Conservation (phyloP, 257 asterid species). For the Solanum bulbocastanum region DNA sequence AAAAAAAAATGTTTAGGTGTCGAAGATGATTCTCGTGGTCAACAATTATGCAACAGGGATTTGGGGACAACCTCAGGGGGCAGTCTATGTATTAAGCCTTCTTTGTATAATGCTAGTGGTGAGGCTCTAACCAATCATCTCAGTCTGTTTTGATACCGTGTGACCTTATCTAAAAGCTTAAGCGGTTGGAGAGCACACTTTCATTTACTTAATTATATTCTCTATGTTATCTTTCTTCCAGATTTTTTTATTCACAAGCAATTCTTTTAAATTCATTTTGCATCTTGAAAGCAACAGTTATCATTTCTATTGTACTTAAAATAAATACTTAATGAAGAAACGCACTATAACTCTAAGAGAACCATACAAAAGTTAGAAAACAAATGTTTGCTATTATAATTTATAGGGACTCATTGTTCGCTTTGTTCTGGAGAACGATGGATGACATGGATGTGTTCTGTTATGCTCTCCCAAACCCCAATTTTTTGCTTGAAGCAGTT, state of each 20-base stretch:
- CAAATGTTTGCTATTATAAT: not conserved
- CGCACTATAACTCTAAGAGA: not conserved
- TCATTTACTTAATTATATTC: not conserved
- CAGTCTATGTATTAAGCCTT: not conserved
- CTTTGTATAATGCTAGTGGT: not conserved
- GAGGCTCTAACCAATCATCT: not conserved
- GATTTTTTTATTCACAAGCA: not conserved
- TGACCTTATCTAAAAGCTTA: not conserved
- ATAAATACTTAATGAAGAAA: not conserved
- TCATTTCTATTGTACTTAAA: not conserved
- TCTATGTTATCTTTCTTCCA: not conserved
- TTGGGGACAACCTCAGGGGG: not conserved
- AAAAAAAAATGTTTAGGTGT: not conserved
- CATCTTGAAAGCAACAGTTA: not conserved
- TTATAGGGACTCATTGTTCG: not conserved
- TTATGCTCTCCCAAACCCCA: not conserved
- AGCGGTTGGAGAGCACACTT: not conserved
- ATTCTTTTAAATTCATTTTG: not conserved
- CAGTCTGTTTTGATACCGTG: not conserved
- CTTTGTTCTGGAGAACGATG: not conserved
- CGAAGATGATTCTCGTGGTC: not conserved
- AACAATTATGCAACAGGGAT: not conserved
- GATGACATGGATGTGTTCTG: not conserved
- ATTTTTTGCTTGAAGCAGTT: not conserved
- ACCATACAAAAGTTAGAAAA: not conserved